Base-by-base conservation (phyloP, 257 asterid species). In the Capsicum baccatum region DNA sequence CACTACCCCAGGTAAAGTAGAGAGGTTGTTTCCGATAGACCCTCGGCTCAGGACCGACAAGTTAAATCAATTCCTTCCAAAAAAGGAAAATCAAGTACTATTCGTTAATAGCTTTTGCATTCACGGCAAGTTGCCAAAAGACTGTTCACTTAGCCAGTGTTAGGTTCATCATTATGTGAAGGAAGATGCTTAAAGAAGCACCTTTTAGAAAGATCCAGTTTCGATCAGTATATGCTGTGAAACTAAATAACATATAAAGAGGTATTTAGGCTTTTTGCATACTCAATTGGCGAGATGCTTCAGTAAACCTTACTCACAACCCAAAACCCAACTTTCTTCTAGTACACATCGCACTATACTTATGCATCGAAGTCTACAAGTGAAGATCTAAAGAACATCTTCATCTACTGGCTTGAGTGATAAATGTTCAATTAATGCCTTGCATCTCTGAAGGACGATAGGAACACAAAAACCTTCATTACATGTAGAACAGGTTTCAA, bases 391-490 rank as follows among this genome's bases (percentile, higher is more conserved):
- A 16, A 69, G 55, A 47, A n/a, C 21, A 48, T 69, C 59, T 33
- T 52, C 37, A 13, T 82, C 14, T 52, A 76, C 15, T 59, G 19
- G 17, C 17, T 26, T 26, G 35, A 35, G 35, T 67, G 35, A 63
- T 80, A 17, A 56, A 35, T 21, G 14, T 50, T 74, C 48, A 44
- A 68, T 82, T 48, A 54, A 17, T 54, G 9, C 44, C n/a, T 60
- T 42, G 58, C 76, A 80, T 67, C 62, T 33, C 47, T 71, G 62
- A 59, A 21, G 59, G 58, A 14, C 7, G 44, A 81, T 37, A 21
- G 54, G 78, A 54, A 47, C 84, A 55, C 50, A 76, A 81, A 81
- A 39, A 84, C 82, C 79, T 50, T 12, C 19, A 50, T 73, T 76
- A 76, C 59, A 76, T 15, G 82, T 78, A 13, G 64, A 33, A 78